These are phyloP conservation scores for Penicillium goetzii DNA, from an alignment of 495 filamentous ascomycete species.

Conservation along the genomic window DNA sequence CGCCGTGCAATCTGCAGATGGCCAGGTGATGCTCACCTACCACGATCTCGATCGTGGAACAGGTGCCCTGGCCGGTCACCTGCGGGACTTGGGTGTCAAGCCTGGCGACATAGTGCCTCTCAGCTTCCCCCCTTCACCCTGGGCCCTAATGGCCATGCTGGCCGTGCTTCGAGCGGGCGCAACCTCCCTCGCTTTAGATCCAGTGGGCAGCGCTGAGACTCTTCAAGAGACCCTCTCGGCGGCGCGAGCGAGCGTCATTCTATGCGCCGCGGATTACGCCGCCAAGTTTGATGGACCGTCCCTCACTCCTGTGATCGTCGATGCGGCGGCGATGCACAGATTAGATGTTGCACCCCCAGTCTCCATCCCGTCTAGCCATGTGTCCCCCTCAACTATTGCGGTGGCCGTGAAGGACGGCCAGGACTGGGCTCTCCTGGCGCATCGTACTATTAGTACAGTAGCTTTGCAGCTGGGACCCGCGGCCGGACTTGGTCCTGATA, in stretches of 20 bases:
- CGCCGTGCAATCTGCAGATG: background rate
- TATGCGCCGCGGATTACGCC: background rate
- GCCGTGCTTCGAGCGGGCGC: background rate
- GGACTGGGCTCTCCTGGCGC: constrained; percentile 10
- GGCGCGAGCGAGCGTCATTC: background rate
- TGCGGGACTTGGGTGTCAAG: constrained; percentile 1
- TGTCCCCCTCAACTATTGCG: background rate
- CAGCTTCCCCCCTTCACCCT: constrained; percentile 4
- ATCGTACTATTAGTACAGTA: constrained; percentile 6
- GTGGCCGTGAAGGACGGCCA: constrained; percentile 6
- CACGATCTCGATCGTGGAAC: background rate
- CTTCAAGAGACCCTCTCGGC: background rate
- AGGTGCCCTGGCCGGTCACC: background rate
- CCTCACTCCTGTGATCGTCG: background rate
- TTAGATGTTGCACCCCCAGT: background rate
- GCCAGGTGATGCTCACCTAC: background rate
- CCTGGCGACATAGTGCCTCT: constrained; percentile 9
- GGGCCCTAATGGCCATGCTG: constrained; percentile 9
- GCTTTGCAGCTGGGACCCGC: constrained; percentile 2
- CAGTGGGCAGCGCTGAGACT: background rate
- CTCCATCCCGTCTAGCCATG: background rate
- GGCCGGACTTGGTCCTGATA: constrained; percentile 3
- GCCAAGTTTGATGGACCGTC: background rate
- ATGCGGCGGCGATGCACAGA: constrained; percentile 1
- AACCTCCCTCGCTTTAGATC: background rate